A percentile compares a stretch with the other conserved stretches of the same genome.
Conservation (phyloP, 108 stramenopile genomes). For the Chaetoceros tenuissimus region DNA sequence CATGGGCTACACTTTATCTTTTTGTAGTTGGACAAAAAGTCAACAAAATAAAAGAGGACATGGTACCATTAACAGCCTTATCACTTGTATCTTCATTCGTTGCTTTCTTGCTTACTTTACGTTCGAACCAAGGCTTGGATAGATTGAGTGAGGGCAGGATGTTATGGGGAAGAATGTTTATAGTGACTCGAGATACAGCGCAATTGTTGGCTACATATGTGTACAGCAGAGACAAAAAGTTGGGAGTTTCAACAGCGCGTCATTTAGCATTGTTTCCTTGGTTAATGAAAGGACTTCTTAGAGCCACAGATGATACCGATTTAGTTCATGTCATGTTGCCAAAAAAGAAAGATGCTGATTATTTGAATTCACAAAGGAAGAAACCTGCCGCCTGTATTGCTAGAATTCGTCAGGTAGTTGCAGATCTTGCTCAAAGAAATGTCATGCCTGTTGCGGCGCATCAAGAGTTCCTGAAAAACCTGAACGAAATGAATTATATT, state of each 20-base stretch:
- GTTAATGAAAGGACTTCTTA: constrained; percentile 20
- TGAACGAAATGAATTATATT: background rate
- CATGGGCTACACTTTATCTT: background rate
- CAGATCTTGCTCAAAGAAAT: constrained; percentile 12
- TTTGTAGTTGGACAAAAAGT: background rate
- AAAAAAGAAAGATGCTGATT: constrained; percentile 16
- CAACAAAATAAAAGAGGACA: background rate
- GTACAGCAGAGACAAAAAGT: constrained; percentile 2
- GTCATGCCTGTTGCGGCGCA: constrained; percentile 4
- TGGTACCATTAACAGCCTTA: constrained; percentile 1
- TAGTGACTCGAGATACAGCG: constrained; percentile 6
- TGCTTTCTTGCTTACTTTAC: constrained; percentile 26
- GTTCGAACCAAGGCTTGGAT: constrained; percentile 24
- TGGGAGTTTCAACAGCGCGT: constrained; percentile 18
- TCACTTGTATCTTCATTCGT: constrained; percentile 21
- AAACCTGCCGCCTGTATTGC: constrained; percentile 14
- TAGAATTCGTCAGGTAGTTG: constrained; percentile 31
- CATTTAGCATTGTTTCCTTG: constrained; percentile 25
- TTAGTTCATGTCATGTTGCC: constrained; percentile 13
- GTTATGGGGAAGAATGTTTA: constrained; percentile 12
- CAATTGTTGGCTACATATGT: constrained; percentile 21
- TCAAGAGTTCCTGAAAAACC: no score
- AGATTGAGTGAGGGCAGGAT: constrained; percentile 20
- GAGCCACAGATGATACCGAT: constrained; percentile 18
- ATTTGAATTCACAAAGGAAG: constrained; percentile 11